These are phyloP conservation scores for Stereum hirsutum DNA, from an alignment of 1,284 basidiomycete species.

Conservation along the genomic window DNA sequence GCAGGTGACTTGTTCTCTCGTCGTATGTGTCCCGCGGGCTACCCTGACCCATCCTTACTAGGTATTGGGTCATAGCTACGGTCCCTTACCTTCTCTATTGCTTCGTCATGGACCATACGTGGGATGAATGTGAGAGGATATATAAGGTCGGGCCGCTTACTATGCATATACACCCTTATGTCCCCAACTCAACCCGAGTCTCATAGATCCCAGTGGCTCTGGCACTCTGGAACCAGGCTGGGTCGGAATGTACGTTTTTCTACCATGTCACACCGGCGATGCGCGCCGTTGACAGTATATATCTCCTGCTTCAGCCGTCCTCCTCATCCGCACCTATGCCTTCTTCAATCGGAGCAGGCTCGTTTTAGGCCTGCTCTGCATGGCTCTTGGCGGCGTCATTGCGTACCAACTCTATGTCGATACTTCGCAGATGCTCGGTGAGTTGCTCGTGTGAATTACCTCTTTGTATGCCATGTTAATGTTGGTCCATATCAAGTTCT, in stretches of 20 bases:
- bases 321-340: constrained; percentile 74
- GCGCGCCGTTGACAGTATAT: neutral
- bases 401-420: constrained; percentile 74
- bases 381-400: constrained; percentile 57
- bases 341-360: constrained; percentile 72
- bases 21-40: constrained; percentile 4
- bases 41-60: constrained; percentile 17
- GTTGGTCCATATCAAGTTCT: constrained; percentile 42
- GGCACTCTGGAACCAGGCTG: constrained; percentile 80
- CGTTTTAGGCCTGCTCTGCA: constrained; percentile 50
- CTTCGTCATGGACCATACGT: constrained; percentile 57
- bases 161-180: constrained; percentile 1
- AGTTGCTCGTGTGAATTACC: constrained; percentile 17
- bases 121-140: constrained; percentile 52
- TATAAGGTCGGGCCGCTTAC: constrained; percentile 37
- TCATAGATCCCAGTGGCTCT: constrained; percentile 70
- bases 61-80: constrained; percentile 71
- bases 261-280: constrained; percentile 7
- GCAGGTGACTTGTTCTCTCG: constrained; percentile 38
- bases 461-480: neutral
- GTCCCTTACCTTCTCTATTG: constrained; percentile 68
- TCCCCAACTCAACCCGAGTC: constrained; percentile 5
- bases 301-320: constrained; percentile 38
- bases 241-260: constrained; percentile 51
- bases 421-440: constrained; percentile 65